Evolutionary conservation across 306 rosid genomes (phyloP), one percentile per base, ranked within the genome.

Genomic region (Cicer pinnatifidum): DNA sequence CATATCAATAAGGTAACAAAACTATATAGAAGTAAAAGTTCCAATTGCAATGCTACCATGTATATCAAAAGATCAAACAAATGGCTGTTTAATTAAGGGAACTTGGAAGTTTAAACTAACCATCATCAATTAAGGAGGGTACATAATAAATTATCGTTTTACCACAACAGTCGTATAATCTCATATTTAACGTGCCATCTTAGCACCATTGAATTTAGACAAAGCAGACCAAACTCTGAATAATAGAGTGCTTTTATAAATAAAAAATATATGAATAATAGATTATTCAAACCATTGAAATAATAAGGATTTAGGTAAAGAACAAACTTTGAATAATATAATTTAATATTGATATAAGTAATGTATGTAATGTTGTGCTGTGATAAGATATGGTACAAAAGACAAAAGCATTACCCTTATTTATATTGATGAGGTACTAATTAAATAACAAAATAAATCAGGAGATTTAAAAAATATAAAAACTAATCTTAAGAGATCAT

Each of bases 131-230:
- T 58, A 57, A 54, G 46, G 8, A 3, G 23, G 33, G 13, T 54
- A 71, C 43, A 41, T 9, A 28, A 3, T 28, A 3, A 28, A 28
- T 63, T n/a, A 52, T 6, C 28, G 5, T 12, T 15, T 50, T 35
- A 35, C 15, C 15, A 51, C 23, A 48, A 13, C 35, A 28, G 5
- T 28, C 35, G 5, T 28, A 28, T 28, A 28, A 28, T 28, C 57
- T 69, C 45, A 4, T 46, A 46, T 46, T 46, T 46, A n/a, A 5
- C 13, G 13, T 48, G 11, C 50, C 61, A 75, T 71, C 81, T 64
- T 17, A 64, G 46, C 33, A 69, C 11, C 40, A 61, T 35, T 16
- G 10, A 72, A 45, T 2, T 53, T 39, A 44, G 16, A 13, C 47
- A 73, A 13, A 11, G 9, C 7, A 23, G 39, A 35, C 16, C 17